Evolutionary conservation across 176 grass and related monocot genomes (phyloP).

Genomic region (Hyparrhenia diplandra): DNA sequence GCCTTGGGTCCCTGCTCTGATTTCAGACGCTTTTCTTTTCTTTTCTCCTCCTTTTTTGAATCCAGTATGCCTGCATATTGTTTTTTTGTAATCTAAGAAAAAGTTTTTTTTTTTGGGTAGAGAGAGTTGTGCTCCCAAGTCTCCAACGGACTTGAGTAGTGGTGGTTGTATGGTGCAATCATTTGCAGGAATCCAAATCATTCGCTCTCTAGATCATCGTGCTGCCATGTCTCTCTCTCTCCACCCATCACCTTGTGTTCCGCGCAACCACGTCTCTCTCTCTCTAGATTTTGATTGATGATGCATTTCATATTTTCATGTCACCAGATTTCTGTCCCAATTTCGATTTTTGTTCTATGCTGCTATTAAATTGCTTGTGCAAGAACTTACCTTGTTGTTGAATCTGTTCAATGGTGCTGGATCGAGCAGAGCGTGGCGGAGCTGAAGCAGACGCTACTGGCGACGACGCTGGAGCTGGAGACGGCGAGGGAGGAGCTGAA

Average conservation of each 20-base stretch:
- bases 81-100: neutral
- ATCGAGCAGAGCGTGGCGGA: slow-evolving; percentile 67
- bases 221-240: slow-evolving; percentile 20
- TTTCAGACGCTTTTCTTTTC: neutral
- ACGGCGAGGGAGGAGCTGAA: slow-evolving; percentile 54
- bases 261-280: neutral
- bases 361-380: neutral
- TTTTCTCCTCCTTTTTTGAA: neutral
- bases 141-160: slow-evolving; percentile 14
- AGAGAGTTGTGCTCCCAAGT: neutral
- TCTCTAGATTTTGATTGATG: too few relatives aligned
- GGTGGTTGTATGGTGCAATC: slow-evolving; percentile 36
- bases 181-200: slow-evolving; percentile 53
- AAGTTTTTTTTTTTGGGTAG: neutral
- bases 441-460: slow-evolving; percentile 62
- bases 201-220: slow-evolving; percentile 35
- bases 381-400: neutral
- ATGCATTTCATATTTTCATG: neutral
- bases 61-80: neutral
- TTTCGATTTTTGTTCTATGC: neutral
- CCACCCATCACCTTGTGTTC: slow-evolving; percentile 29
- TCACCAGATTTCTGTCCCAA: neutral
- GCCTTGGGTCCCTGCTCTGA: neutral
- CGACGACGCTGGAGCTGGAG: slow-evolving; percentile 61
- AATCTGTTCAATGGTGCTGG: neutral